Base-by-base conservation (phyloP, 495 filamentous ascomycete genomes). In the Cudoniella acicularis region DNA sequence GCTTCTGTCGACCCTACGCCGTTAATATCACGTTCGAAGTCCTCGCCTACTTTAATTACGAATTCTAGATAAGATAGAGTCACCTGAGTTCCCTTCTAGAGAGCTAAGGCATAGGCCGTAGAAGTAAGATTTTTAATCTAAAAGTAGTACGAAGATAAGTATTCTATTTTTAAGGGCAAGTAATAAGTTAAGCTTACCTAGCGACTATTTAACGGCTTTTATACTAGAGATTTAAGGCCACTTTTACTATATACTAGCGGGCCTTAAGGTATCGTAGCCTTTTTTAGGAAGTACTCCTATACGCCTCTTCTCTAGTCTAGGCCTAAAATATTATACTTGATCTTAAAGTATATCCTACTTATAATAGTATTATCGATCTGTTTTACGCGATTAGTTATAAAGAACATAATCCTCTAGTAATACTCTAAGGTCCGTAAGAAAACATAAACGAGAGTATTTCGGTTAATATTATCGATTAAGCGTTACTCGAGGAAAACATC, bases 101-200 rank as follows among this genome's bases (percentile, higher is more conserved):
- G 42, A 61, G 51, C 51, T 56, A 61, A 56, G 17, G 24, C 52
- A 16, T 61, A 23, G 46, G 52, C 52, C 52, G 52, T 61, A 25
- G 57, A 60, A 25, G 51, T 54, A 40, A 60, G 57, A 49, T 60
- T 60, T 60, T 60, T 59, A 46, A 54, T 60, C 57, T 60, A 13
- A 24, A 26, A 61, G 42, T 50, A 8, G 52, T 21, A 61, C 25
- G 17, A 61, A 61, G 27, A 36, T 61, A 25, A 61, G 51, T 21
- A 61, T 56, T 61, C 51, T 61, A 61, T 51, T 56, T 27, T 22
- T 56, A 22, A 26, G 26, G 18, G 52, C 27, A 61, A 22, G 21
- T 43, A 61, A 56, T 26, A 56, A 55, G n/a, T 4, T 9, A 9
- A 48, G 6, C 45, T 48, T 48, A 36, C 30, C 30, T 36, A 4